Evolutionary conservation across 1,139 yeast genomes (phyloP).

Genomic region (Pichia sp.): DNA sequence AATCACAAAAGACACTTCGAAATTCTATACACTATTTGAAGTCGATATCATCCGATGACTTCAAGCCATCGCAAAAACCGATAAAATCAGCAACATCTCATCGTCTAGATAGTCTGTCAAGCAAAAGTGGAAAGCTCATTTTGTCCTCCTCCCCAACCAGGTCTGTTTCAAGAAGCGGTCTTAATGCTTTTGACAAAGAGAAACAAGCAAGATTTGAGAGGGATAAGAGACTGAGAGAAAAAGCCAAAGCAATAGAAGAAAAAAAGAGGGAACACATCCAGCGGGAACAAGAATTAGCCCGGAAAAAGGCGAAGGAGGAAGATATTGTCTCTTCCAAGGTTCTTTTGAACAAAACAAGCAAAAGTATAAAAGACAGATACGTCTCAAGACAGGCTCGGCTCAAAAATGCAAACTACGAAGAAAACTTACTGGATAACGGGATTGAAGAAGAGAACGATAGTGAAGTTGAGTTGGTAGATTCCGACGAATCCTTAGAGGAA

Average conservation of each 20-base stretch:
- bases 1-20: conserved; percentile 53
- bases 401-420: conserved; percentile 8
- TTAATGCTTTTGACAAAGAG: not conserved
- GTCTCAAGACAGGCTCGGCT: conserved; percentile 5
- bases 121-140: conserved; percentile 11
- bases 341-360: conserved; percentile 8
- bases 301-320: conserved; percentile 18
- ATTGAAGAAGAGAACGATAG: not conserved
- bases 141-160: conserved; percentile 24
- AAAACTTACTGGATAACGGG: conserved; percentile 5
- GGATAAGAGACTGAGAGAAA: conserved; percentile 25
- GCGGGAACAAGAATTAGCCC: conserved; percentile 11
- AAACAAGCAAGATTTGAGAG: not conserved
- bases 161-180: not conserved
- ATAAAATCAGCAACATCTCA: not conserved
- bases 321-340: conserved; percentile 19
- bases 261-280: conserved; percentile 19
- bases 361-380: conserved; percentile 14
- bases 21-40: conserved; percentile 48
- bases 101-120: conserved; percentile 6
- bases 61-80: not conserved
- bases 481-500: conserved; percentile 15
- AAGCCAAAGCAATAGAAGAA: conserved; percentile 25
- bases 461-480: conserved; percentile 2
- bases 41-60: not conserved